Conservation (phyloP, 1,139 yeast genomes). For the Suhomyces choctaworum region DNA sequence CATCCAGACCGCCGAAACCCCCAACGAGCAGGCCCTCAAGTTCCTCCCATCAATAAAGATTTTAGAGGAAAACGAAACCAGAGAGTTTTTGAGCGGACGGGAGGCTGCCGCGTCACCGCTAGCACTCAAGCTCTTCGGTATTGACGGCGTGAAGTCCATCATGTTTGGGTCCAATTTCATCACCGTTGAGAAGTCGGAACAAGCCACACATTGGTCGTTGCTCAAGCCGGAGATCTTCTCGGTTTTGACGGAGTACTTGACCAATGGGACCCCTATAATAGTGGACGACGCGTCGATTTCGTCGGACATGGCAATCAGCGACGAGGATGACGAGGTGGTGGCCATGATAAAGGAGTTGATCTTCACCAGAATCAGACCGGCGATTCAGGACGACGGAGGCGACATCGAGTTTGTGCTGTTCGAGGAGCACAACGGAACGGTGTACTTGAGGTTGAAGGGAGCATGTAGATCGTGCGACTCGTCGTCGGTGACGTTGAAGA, state of each 20-base stretch:
- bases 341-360: slow-evolving; percentile 90
- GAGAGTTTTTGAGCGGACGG: slow-evolving; percentile 55
- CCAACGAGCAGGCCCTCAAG: slow-evolving; percentile 50
- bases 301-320: slow-evolving; percentile 45
- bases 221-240: slow-evolving; percentile 89
- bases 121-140: slow-evolving; percentile 51
- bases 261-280: slow-evolving; percentile 66
- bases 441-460: slow-evolving; percentile 65
- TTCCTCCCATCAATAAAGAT: slow-evolving; percentile 48
- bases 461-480: slow-evolving; percentile 82
- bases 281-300: slow-evolving; percentile 34
- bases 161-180: slow-evolving; percentile 67
- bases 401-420: slow-evolving; percentile 74
- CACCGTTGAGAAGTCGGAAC: slow-evolving; percentile 71
- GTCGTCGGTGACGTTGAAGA: slow-evolving; percentile 70
- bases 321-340: slow-evolving; percentile 76
- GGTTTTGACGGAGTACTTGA: slow-evolving; percentile 77
- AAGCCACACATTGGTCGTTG: slow-evolving; percentile 64
- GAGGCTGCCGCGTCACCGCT: slow-evolving; percentile 56
- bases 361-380: slow-evolving; percentile 93
- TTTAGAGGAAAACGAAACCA: slow-evolving; percentile 47
- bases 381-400: slow-evolving; percentile 85
- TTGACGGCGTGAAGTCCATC: slow-evolving; percentile 53
- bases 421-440: slow-evolving; percentile 64
- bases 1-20: slow-evolving; percentile 45